Conservation (phyloP, 257 asterid genomes). For the Solanum ahanhuiri region DNA sequence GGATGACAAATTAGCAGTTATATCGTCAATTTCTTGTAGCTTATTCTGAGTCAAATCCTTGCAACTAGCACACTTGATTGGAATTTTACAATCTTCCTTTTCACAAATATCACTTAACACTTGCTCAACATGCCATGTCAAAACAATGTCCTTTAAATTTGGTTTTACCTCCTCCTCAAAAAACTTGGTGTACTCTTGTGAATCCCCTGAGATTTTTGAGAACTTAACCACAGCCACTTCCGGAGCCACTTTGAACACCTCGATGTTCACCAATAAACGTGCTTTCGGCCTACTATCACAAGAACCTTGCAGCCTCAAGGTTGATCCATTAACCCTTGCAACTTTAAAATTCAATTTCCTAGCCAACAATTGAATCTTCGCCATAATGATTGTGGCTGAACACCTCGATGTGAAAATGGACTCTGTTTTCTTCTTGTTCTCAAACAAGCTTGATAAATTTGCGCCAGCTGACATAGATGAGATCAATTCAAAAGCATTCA, state of each 20-base stretch:
- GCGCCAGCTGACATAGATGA: slow-evolving; percentile 24
- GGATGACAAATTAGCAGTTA: neutral
- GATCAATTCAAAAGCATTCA: slow-evolving; percentile 30
- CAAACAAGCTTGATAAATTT: slow-evolving; percentile 19
- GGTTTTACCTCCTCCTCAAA: slow-evolving; percentile 31
- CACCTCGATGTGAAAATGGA: slow-evolving; percentile 21
- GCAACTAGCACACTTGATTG: neutral
- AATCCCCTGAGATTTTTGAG: slow-evolving; percentile 30
- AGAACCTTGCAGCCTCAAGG: slow-evolving; percentile 18
- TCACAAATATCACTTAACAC: neutral
- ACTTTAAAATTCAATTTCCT: slow-evolving; percentile 16
- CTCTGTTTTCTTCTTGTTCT: slow-evolving; percentile 10
- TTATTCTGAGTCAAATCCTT: neutral
- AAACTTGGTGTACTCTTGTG: slow-evolving; percentile 27
- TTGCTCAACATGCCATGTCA: slow-evolving; percentile 28
- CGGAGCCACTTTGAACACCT: slow-evolving; percentile 40
- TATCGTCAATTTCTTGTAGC: neutral
- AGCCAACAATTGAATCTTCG: slow-evolving; percentile 18
- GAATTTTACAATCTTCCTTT: neutral
- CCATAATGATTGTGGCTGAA: slow-evolving; percentile 22
- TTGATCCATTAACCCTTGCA: slow-evolving; percentile 19
- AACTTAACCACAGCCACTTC: slow-evolving; percentile 39
- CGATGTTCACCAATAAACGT: slow-evolving; percentile 9
- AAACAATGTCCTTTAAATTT: slow-evolving; percentile 27
- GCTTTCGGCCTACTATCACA: neutral